Percentiles rank a stretch among this genome's conserved stretches.
phyloP scores from a whole-genome alignment of 202 grass and related monocot genomes.

The Zizania palustris region DNA sequence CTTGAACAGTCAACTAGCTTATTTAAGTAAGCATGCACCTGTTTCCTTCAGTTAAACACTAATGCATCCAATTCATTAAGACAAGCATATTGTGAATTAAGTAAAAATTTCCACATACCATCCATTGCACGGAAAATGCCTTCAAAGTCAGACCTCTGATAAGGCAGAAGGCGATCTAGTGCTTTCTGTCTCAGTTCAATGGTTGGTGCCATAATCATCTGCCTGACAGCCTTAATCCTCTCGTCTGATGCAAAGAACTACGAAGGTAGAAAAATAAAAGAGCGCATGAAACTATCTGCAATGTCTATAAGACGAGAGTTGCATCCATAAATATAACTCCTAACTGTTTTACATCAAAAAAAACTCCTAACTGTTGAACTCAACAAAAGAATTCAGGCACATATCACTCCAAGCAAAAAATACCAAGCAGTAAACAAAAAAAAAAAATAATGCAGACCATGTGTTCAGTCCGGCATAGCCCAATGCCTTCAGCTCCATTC shows the following conservation, averaged over 20 bases:
- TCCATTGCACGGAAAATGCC: conserved; percentile 98
- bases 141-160: conserved; percentile 95
- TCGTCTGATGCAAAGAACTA: conserved; percentile 99
- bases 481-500: conserved; percentile 98
- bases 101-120: conserved; percentile 51
- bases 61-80: not conserved
- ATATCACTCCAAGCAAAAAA: conserved; percentile 26
- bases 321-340: conserved; percentile 2
- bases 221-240: conserved; percentile 95
- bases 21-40: not conserved
- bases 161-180: conserved; percentile 83
- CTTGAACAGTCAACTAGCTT: not conserved
- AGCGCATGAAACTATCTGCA: conserved; percentile 12
- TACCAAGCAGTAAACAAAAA: conserved; percentile 2
- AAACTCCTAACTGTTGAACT: conserved; percentile 20
- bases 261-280: conserved; percentile 13
- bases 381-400: conserved; percentile 2
- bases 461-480: conserved; percentile 94
- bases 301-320: conserved; percentile 2
- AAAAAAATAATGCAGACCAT: conserved; percentile 61
- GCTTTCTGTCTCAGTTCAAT: conserved; percentile 81
- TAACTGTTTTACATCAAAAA: too few relatives aligned
- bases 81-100: not conserved
- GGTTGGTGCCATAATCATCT: conserved; percentile 98
- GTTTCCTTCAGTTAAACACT: conserved; percentile 15